Conservation (phyloP, 495 filamentous ascomycete species). For the Chaetomidium leptoderma region DNA sequence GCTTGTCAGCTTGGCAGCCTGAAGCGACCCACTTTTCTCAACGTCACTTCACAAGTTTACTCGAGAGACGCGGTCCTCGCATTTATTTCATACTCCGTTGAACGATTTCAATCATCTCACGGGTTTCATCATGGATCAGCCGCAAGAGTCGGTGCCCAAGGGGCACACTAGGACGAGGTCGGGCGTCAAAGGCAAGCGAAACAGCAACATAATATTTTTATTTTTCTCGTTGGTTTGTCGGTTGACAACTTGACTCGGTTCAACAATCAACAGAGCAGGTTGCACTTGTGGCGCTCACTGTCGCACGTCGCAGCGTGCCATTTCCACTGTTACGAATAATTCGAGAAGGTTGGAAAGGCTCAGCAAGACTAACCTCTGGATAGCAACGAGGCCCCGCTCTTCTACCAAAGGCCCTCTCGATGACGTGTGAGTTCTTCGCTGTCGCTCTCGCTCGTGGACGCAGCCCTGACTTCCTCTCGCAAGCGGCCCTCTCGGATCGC, state of each 20-base stretch:
- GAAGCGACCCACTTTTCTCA: background rate
- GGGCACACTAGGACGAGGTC: slow-evolving; percentile 41
- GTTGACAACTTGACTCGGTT: too few species aligned
- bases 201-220: too few species aligned
- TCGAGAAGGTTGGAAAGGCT: background rate
- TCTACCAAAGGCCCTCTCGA: slow-evolving; percentile 58
- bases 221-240: too few species aligned
- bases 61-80: background rate
- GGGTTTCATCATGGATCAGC: slow-evolving; percentile 33
- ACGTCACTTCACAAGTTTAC: slow-evolving; percentile 9
- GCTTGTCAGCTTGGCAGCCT: background rate
- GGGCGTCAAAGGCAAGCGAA: slow-evolving; percentile 37
- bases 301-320: background rate
- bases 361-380: slow-evolving; percentile 3
- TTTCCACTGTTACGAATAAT: background rate
- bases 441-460: background rate
- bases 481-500: slow-evolving; percentile 30
- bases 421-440: slow-evolving; percentile 45
- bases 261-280: background rate
- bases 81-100: background rate
- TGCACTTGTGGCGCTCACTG: background rate
- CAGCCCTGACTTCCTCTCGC: background rate
- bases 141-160: slow-evolving; percentile 22
- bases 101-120: background rate
- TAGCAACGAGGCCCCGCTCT: slow-evolving; percentile 46